Percentiles rank a stretch among this genome's conserved stretches.
These are phyloP conservation scores for Gillenia trifoliata DNA, from an alignment of 306 rosid species.

Conservation along the genomic window DNA sequence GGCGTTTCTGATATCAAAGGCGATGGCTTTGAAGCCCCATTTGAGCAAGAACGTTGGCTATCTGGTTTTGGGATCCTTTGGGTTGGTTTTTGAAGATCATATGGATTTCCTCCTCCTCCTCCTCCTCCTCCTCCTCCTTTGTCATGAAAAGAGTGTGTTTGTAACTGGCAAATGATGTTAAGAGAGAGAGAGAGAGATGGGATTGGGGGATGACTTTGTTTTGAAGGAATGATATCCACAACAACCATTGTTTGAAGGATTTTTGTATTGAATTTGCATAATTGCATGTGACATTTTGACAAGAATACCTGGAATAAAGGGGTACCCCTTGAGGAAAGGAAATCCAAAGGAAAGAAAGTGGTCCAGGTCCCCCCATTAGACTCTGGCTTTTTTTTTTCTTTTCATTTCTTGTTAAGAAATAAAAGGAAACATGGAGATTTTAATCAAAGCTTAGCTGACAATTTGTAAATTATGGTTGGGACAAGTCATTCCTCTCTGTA, in stretches of 20 bases:
- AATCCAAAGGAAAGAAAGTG: background rate
- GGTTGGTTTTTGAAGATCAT: background rate
- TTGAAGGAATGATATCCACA: constrained; percentile 6
- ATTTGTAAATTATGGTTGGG: too few species aligned
- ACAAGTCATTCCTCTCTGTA: too few species aligned
- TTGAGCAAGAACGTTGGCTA: background rate
- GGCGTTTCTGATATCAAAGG: constrained; percentile 57
- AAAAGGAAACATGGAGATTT: background rate
- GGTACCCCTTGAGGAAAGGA: background rate
- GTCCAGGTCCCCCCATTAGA: background rate
- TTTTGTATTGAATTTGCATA: constrained; percentile 4
- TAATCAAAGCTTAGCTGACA: too few species aligned
- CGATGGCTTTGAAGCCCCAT: constrained; percentile 36
- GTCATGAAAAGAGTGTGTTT: constrained; percentile 4
- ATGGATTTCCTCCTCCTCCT: background rate
- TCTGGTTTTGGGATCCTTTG: background rate
- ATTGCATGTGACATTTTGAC: background rate
- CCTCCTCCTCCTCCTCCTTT: background rate
- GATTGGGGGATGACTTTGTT: constrained; percentile 8
- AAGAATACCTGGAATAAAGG: constrained; percentile 9
- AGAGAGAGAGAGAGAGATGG: background rate
- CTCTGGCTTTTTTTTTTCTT: background rate
- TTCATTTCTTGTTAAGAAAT: background rate
- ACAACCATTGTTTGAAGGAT: background rate
- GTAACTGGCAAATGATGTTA: background rate